Evolutionary conservation across 345 rosid genomes (phyloP).

Genomic region (Aquilaria sinensis): DNA sequence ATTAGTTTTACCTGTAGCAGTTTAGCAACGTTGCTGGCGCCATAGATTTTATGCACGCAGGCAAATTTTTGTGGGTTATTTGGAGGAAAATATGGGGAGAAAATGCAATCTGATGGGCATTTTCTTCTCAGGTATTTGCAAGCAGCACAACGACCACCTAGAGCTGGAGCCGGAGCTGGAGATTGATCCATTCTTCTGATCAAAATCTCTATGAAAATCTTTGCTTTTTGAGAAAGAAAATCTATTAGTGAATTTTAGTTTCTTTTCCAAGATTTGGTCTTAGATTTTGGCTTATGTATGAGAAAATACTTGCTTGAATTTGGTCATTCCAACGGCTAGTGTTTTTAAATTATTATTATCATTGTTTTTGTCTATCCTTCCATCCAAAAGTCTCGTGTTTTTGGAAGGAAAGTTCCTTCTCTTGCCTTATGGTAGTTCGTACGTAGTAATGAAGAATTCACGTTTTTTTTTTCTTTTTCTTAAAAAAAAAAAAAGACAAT

Average conservation of each 20-base stretch:
- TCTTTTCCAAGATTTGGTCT: not conserved
- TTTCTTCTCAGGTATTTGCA: constrained; percentile 68
- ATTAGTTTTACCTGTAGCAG: constrained; percentile 47
- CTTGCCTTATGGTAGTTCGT: too few relatives aligned
- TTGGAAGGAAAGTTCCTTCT: too few relatives aligned
- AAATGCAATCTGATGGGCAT: constrained; percentile 58
- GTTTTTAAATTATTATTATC: not conserved
- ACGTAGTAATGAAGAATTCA: too few relatives aligned
- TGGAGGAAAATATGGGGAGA: constrained; percentile 59
- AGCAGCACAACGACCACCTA: constrained; percentile 44
- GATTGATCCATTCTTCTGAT: constrained; percentile 6
- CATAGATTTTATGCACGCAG: constrained; percentile 56
- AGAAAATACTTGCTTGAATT: not conserved
- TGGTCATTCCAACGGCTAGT: constrained; percentile 33
- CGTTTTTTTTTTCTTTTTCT: too few relatives aligned
- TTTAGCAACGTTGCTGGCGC: constrained; percentile 69
- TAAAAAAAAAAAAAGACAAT: too few relatives aligned
- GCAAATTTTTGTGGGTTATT: constrained; percentile 52
- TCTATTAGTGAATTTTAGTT: constrained; percentile 3
- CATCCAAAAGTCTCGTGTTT: too few relatives aligned
- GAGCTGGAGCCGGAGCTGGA: not conserved
- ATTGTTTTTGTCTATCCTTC: too few relatives aligned
- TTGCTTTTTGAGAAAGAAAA: not conserved
- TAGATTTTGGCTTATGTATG: constrained; percentile 3
- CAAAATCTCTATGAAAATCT: constrained; percentile 1